Evolutionary conservation across 2,329 filamentous ascomycete species (phyloP).

Genomic region (Zarea fungicola): DNA sequence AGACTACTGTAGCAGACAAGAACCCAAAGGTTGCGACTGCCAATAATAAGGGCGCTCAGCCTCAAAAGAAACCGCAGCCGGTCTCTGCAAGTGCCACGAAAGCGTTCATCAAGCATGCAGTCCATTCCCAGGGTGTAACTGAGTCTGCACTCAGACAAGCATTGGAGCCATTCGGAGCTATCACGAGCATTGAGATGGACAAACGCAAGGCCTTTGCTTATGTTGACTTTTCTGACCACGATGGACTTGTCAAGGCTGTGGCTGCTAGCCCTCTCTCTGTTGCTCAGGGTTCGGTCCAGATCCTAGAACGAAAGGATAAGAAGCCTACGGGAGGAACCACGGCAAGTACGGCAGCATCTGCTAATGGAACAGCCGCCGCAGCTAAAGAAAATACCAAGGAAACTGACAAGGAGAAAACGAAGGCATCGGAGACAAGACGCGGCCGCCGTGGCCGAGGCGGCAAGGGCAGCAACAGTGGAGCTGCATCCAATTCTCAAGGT

Average conservation of each 20-base stretch:
- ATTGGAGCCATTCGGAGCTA: constrained; percentile 66
- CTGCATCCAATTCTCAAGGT: constrained; percentile 10
- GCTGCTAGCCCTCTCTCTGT: constrained; percentile 75
- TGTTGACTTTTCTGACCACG: constrained; percentile 75
- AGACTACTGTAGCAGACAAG: constrained; percentile 25
- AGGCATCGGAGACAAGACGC: constrained; percentile 26
- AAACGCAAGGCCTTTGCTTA: constrained; percentile 94
- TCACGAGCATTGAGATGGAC: constrained; percentile 84
- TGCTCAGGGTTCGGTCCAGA: constrained; percentile 79
- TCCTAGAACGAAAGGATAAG: constrained; percentile 73
- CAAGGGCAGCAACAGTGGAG: constrained; percentile 19
- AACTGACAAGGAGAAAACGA: constrained; percentile 16
- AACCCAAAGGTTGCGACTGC: constrained; percentile 34
- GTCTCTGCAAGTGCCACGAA: constrained; percentile 48
- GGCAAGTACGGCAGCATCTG: constrained; percentile 1
- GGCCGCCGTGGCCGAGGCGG: constrained; percentile 28
- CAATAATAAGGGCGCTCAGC: constrained; percentile 22
- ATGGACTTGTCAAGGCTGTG: constrained; percentile 71
- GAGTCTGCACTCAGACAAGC: constrained; percentile 72
- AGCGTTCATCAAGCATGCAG: constrained; percentile 76
- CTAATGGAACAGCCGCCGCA: constrained; percentile 9
- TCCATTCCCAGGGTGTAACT: constrained; percentile 86
- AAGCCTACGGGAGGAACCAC: constrained; percentile 25
- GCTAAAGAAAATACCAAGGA: constrained; percentile 19
- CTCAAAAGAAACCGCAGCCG: constrained; percentile 29